Base-by-base conservation (phyloP, 495 filamentous ascomycete species). In the Thermothielavioides terrestris region DNA sequence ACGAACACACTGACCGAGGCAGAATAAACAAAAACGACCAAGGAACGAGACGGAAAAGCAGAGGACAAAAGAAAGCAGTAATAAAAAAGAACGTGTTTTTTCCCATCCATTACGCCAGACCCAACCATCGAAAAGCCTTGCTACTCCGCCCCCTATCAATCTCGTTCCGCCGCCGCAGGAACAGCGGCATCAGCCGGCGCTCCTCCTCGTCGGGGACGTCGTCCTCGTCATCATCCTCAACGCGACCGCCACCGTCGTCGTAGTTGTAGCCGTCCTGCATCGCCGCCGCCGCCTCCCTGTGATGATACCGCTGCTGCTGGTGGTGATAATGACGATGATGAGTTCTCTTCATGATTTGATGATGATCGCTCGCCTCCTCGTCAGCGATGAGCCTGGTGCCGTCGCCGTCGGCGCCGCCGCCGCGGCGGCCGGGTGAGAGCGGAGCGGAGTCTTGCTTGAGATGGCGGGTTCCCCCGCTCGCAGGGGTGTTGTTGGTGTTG, bases 91-190 rank as follows among this genome's bases (percentile, higher is more conserved):
- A n/a, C n/a, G n/a, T n/a, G n/a, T n/a, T n/a, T n/a, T n/a, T n/a
- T n/a, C n/a, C n/a, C n/a, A n/a, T n/a, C n/a, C 25, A 26, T 27
- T 34, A 41, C 15, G 26, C 52, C n/a, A 61, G 6, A 4, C 58
- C 59, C 39, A 64, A 46, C 56, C 46, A 57, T 51, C 35, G 52
- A 42, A 59, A 22, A 6, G 61, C 61, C 53, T 63, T 63, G 23
- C 46, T 38, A 5, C 38, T 32, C 32, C 37, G 25, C 25, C 49
- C 36, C 21, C 42, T 43, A 9, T 56, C 55, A 15, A 21, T 17
- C 14, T 45, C 49, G 35, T 43, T 32, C 23, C 40, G 15, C 48
- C 50, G 41, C 21, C 42, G 20, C 37, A 57, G 21, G 28, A 52
- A 44, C 42, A 59, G 18, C 10, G 61, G 61, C 58, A 61, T 56